Evolutionary conservation across 2,329 filamentous ascomycete species (phyloP).

Genomic region (Hymenoscyphus fructigenus): DNA sequence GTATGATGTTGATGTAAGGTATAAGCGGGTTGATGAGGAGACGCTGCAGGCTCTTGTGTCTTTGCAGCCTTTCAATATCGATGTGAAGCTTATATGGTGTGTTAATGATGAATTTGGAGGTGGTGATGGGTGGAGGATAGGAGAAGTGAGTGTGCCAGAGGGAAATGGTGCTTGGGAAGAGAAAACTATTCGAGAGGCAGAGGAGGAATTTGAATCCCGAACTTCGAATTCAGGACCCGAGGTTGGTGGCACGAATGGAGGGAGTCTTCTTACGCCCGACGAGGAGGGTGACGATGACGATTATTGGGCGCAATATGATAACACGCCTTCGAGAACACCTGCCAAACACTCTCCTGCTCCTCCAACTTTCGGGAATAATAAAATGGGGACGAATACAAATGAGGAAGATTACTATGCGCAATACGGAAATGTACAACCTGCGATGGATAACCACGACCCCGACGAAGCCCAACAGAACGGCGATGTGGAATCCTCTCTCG

Average conservation of each 20-base stretch:
- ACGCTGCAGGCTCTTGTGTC: constrained; percentile 69
- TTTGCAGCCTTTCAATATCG: constrained; percentile 59
- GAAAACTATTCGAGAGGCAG: constrained; percentile 57
- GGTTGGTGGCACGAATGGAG: constrained; percentile 21
- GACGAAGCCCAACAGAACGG: constrained; percentile 57
- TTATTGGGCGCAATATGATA: constrained; percentile 79
- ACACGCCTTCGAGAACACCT: constrained; percentile 65
- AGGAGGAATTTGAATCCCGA: constrained; percentile 49
- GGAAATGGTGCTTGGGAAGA: constrained; percentile 49
- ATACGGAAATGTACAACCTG: constrained; percentile 76
- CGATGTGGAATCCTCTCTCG: constrained; percentile 46
- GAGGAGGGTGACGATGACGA: constrained; percentile 68
- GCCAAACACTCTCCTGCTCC: constrained; percentile 61
- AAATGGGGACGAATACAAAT: constrained; percentile 31
- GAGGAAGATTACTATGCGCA: constrained; percentile 75
- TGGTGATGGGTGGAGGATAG: constrained; percentile 67
- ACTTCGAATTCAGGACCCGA: constrained; percentile 2
- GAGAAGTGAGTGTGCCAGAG: constrained; percentile 64
- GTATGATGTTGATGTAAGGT: constrained; percentile 62
- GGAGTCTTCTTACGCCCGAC: constrained; percentile 22
- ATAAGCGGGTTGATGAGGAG: constrained; percentile 70
- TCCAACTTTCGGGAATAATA: constrained; percentile 12
- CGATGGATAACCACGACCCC: constrained; percentile 79
- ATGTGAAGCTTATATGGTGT: constrained; percentile 69
- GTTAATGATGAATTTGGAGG: constrained; percentile 54